Evolutionary conservation across 768 basidiomycete genomes (phyloP).

Genomic region (Suillus subluteus): DNA sequence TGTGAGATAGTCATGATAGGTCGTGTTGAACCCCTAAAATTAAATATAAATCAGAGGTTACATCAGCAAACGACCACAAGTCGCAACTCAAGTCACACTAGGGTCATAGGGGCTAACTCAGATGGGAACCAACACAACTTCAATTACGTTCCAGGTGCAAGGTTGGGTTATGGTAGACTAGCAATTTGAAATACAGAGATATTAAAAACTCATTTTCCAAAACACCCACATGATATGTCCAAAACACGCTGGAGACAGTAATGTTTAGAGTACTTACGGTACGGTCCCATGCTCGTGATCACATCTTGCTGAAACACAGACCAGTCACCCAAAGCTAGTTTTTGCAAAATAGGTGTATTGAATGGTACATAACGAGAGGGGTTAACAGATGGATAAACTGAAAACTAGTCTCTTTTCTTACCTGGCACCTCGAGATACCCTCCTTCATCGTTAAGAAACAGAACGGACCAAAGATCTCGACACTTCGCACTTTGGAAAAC

Average conservation of each 20-base stretch:
- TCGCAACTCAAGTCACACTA: too few relatives aligned
- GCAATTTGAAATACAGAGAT: neutral
- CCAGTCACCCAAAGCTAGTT: conserved; percentile 3
- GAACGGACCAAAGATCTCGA: neutral
- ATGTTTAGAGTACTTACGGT: neutral
- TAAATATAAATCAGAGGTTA: too few relatives aligned
- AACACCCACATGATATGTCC: neutral
- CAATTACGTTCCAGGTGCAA: too few relatives aligned
- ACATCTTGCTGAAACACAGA: neutral
- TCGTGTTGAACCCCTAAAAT: neutral
- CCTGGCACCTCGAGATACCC: neutral
- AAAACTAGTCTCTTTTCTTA: neutral
- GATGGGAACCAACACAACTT: too few relatives aligned
- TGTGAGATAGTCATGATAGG: neutral
- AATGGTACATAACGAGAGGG: neutral
- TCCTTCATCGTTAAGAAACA: conserved; percentile 4
- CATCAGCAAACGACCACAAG: too few relatives aligned
- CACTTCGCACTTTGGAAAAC: neutral
- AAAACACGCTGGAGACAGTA: neutral
- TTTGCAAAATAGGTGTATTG: neutral
- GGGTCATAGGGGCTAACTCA: too few relatives aligned
- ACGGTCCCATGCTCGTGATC: neutral
- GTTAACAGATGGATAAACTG: neutral
- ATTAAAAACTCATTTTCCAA: neutral
- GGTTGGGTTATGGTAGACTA: too few relatives aligned